Percentiles rank a stretch among this genome's conserved stretches.
Conservation (phyloP, 2,329 filamentous ascomycete genomes). For the Cercospora citrullina region DNA sequence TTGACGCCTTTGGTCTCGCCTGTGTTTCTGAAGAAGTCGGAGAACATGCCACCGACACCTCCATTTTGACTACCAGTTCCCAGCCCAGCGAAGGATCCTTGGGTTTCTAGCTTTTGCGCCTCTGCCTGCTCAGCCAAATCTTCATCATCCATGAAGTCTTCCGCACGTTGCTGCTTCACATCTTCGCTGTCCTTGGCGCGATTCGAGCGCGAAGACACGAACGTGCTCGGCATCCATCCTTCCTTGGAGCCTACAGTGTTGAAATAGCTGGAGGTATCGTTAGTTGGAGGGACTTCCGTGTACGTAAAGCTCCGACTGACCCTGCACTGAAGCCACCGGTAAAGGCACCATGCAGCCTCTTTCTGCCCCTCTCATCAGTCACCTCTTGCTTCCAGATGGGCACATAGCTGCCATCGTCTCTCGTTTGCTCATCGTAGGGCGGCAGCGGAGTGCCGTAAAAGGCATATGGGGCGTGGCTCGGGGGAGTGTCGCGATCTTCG, state of each 20-base stretch:
- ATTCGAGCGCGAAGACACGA: conserved; percentile 83
- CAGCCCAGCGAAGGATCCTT: conserved; percentile 71
- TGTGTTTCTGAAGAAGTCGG: conserved; percentile 69
- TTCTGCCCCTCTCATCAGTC: conserved; percentile 84
- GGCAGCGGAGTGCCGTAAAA: conserved; percentile 84
- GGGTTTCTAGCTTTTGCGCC: conserved; percentile 70
- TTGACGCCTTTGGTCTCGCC: conserved; percentile 87
- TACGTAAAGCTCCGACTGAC: conserved; percentile 52
- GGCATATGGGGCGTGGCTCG: conserved; percentile 69
- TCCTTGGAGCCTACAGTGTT: conserved; percentile 98
- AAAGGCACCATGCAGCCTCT: conserved; percentile 92
- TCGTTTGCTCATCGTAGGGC: conserved; percentile 68
- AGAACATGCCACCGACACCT: conserved; percentile 54
- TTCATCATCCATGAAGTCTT: conserved; percentile 98
- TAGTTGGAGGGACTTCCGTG: not conserved
- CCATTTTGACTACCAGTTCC: conserved; percentile 64
- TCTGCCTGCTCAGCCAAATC: conserved; percentile 86
- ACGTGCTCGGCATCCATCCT: conserved; percentile 90
- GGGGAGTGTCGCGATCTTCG: conserved; percentile 63
- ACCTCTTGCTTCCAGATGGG: conserved; percentile 99
- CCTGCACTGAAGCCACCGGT: conserved; percentile 96
- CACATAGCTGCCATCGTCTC: conserved; percentile 89
- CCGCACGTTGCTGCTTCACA: conserved; percentile 60
- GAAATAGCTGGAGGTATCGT: conserved; percentile 67
- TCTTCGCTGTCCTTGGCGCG: conserved; percentile 64